Percentiles rank a stretch among this genome's conserved stretches.
Evolutionary conservation across 106 monocot genomes (phyloP).

Genomic region (Apostasia ramifera): DNA sequence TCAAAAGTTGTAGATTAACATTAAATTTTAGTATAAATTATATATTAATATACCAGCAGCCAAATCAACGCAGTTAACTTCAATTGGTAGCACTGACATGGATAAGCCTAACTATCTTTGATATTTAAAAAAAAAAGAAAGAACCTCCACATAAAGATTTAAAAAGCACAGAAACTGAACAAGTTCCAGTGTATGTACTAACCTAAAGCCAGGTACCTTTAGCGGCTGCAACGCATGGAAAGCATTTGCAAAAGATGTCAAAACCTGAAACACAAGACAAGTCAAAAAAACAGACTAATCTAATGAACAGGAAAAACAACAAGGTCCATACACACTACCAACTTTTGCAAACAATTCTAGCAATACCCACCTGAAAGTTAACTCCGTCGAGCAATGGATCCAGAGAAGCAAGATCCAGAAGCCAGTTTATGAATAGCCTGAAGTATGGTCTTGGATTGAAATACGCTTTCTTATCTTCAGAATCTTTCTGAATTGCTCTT

Average conservation of each 20-base stretch:
- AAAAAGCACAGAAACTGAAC: neutral
- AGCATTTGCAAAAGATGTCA: conserved; percentile 80
- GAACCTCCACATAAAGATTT: neutral
- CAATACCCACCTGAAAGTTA: conserved; percentile 55
- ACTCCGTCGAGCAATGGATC: conserved; percentile 53
- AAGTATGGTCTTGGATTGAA: conserved; percentile 95
- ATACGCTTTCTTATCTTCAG: conserved; percentile 72
- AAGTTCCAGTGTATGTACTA: conserved; percentile 8
- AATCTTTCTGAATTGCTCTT: conserved; percentile 67
- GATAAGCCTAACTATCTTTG: too few relatives aligned
- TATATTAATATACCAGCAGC: too few relatives aligned
- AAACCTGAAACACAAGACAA: conserved; percentile 45
- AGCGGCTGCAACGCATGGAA: conserved; percentile 88
- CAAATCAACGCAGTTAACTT: too few relatives aligned
- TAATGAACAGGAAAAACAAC: too few relatives aligned
- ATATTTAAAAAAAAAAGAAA: neutral
- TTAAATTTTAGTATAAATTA: too few relatives aligned
- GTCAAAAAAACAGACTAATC: neutral
- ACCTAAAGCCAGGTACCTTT: conserved; percentile 90
- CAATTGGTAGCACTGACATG: too few relatives aligned
- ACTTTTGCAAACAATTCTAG: neutral
- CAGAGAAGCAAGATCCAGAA: conserved; percentile 65
- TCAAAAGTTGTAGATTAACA: too few relatives aligned
- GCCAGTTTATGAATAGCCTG: conserved; percentile 80
- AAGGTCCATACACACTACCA: neutral